Evolutionary conservation across 192 early-diverging fungal species (phyloP).

Genomic region (Entomortierella lignicola): DNA sequence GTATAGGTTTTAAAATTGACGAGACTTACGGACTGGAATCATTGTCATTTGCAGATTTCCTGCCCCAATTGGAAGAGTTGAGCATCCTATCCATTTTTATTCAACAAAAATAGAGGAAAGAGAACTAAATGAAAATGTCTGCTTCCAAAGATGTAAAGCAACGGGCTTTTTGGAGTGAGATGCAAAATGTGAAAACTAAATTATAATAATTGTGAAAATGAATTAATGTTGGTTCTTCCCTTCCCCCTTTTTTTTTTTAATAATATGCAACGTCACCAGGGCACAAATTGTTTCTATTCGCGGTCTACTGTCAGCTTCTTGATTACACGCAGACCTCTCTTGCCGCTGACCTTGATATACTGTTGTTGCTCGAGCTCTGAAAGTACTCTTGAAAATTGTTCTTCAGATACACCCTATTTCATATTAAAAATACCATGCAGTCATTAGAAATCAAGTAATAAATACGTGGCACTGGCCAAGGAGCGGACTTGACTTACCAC

Average conservation of each 20-base stretch:
- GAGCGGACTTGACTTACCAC: conserved; percentile 51
- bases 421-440: not conserved
- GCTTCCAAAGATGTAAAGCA: too few relatives aligned
- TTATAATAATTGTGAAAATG: too few relatives aligned
- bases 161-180: too few relatives aligned
- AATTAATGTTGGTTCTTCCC: too few relatives aligned
- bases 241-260: not conserved
- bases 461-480: not conserved
- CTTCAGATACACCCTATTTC: conserved; percentile 33
- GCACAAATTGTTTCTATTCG: conserved; percentile 10
- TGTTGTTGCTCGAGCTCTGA: conserved; percentile 51
- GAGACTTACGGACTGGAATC: conserved; percentile 39
- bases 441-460: not conserved
- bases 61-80: conserved; percentile 27
- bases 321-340: conserved; percentile 45
- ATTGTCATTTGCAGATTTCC: conserved; percentile 24
- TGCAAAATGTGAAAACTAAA: too few relatives aligned
- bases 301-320: conserved; percentile 45
- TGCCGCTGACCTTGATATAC: conserved; percentile 50
- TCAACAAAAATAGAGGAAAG: not conserved
- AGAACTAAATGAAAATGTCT: not conserved
- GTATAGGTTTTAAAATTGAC: not conserved
- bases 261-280: not conserved
- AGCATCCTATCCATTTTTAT: conserved; percentile 24
- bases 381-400: conserved; percentile 43